phyloP scores from a whole-genome alignment of 106 monocot species.

The Allium cepa region DNA sequence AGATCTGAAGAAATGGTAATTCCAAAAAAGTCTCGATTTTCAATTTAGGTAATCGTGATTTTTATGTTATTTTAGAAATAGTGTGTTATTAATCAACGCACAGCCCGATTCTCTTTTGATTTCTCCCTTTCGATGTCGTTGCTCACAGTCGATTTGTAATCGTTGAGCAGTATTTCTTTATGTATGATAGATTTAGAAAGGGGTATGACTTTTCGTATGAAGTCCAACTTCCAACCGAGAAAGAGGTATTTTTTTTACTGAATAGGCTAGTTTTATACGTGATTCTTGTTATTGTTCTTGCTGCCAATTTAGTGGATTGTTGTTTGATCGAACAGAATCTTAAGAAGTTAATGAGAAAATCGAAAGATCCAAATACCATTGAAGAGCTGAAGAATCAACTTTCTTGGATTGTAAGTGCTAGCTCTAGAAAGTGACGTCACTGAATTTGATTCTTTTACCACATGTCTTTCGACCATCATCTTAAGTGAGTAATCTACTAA shows the following conservation, averaged over 20 bases:
- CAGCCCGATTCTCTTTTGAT: too few species aligned
- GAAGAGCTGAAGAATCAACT: slow-evolving; percentile 59
- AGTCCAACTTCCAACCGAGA: slow-evolving; percentile 76
- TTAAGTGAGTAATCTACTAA: too few species aligned
- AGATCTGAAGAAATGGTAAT: too few species aligned
- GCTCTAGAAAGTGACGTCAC: not conserved
- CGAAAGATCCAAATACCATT: slow-evolving; percentile 46
- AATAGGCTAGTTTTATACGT: not conserved
- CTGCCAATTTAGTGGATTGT: slow-evolving; percentile 1
- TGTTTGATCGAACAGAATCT: slow-evolving; percentile 45
- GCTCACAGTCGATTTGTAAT: too few species aligned
- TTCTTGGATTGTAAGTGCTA: slow-evolving; percentile 77
- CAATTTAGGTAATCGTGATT: too few species aligned
- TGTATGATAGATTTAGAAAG: slow-evolving; percentile 53
- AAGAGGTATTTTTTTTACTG: slow-evolving; percentile 43
- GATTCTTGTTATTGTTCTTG: not conserved
- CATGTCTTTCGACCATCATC: too few species aligned
- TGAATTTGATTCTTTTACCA: not conserved
- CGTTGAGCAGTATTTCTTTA: too few species aligned
- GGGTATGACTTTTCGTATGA: slow-evolving; percentile 78
- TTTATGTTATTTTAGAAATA: too few species aligned
- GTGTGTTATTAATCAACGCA: too few species aligned
- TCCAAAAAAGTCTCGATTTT: too few species aligned
- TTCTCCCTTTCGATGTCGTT: too few species aligned
- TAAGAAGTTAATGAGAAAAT: slow-evolving; percentile 54